Conservation (phyloP, 2,329 filamentous ascomycete genomes). For the Aphanocladium album region DNA sequence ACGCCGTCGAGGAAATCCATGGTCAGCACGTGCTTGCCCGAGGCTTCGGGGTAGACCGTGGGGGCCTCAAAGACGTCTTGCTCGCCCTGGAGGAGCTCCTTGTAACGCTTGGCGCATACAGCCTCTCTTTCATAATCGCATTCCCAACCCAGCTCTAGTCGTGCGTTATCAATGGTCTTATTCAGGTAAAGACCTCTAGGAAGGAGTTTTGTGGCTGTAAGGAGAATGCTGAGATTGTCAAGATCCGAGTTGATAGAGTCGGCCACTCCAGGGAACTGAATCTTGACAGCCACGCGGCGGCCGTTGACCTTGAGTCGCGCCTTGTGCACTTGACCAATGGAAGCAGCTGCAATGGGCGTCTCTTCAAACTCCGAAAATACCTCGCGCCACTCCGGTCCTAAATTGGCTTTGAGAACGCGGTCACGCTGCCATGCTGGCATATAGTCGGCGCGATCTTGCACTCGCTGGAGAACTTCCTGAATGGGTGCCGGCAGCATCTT, state of each 20-base stretch:
- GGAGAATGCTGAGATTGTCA: conserved; percentile 83
- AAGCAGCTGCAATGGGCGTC: conserved; percentile 87
- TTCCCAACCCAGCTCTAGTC: conserved; percentile 90
- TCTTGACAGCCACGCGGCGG: conserved; percentile 82
- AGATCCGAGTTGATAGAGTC: conserved; percentile 95
- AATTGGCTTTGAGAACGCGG: conserved; percentile 70
- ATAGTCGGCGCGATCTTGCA: conserved; percentile 95
- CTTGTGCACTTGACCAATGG: conserved; percentile 92
- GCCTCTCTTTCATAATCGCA: conserved; percentile 93
- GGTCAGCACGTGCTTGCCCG: conserved; percentile 80
- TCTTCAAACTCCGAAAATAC: conserved; percentile 84
- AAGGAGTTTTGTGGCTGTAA: conserved; percentile 83
- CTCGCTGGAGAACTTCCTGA: conserved; percentile 83
- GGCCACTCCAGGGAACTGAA: conserved; percentile 95
- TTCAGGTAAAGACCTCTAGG: conserved; percentile 91
- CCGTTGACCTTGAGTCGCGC: conserved; percentile 73
- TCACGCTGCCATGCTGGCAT: conserved; percentile 95
- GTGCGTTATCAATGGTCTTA: conserved; percentile 94
- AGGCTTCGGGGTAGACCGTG: conserved; percentile 70
- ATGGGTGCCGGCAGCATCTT: conserved; percentile 89
- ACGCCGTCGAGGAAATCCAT: conserved; percentile 87
- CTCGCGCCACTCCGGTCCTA: conserved; percentile 79
- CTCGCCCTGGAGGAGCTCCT: conserved; percentile 62
- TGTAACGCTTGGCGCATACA: conserved; percentile 71
- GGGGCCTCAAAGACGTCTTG: conserved; percentile 73